phyloP scores from a whole-genome alignment of 768 basidiomycete species.

The Phanerochaete sordida region DNA sequence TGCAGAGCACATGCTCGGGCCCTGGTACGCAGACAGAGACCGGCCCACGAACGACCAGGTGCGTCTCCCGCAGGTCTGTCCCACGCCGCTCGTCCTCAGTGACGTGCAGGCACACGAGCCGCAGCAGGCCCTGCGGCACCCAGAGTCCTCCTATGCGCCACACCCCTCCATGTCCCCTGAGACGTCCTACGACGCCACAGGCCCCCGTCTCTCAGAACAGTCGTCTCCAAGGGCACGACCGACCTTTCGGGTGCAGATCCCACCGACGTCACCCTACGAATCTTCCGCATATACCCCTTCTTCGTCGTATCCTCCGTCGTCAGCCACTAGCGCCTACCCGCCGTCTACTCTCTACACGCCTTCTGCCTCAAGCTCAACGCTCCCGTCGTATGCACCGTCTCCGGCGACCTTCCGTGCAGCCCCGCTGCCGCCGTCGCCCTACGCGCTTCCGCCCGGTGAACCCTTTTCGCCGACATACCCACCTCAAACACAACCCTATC shows the following conservation, averaged over 20 bases:
- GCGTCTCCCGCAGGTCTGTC: background rate
- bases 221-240: background rate
- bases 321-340: background rate
- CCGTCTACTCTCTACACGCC: background rate
- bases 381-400: background rate
- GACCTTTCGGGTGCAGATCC: background rate
- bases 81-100: background rate
- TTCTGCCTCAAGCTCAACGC: background rate
- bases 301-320: background rate
- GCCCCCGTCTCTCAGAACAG: background rate
- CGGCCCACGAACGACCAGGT: background rate
- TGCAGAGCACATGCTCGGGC: slow-evolving; percentile 5
- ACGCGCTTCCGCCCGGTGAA: background rate
- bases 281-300: background rate
- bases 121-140: background rate
- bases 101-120: background rate
- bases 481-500: background rate
- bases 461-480: background rate
- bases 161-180: background rate
- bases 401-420: background rate
- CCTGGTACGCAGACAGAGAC: background rate
- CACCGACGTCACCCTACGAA: background rate
- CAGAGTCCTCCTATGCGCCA: background rate
- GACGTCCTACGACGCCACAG: background rate
- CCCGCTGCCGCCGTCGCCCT: background rate